Base-by-base conservation (phyloP, 108 stramenopile species). In the Nitzschia sp. region DNA sequence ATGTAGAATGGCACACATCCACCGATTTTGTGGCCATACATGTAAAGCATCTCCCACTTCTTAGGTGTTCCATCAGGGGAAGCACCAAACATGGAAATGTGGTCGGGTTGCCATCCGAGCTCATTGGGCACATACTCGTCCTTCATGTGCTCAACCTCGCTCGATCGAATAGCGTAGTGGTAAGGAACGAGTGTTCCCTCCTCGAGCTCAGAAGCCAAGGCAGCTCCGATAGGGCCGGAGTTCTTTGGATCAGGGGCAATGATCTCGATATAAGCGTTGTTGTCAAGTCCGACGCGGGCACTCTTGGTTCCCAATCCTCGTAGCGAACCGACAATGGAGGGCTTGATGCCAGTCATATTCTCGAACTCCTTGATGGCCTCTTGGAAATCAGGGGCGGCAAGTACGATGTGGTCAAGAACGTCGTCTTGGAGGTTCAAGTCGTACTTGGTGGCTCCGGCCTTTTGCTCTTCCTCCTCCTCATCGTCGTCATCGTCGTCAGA, bases 31-130 rank as follows among this genome's bases (percentile, higher is more conserved):
- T 82, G 81, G 12, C 81, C 81, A 51, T 82, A 78, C 44, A 82
- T 63, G 57, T 74, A 77, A 7, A 82, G 59, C 76, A 82, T 77
- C 50, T 82, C 81, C 81, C 81, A 82, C 59, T 82, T 77, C 65
- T 72, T 73, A 24, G 81, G 81, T 21, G 72, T 74, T 17, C 81
- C 81, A 50, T 82, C 73, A 19, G 76, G 67, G 10, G 70, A 69
- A 5, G 81, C 72, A 22, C 76, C 76, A 67, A 77, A 77, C 81
- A 82, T 82, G 42, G 76, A 78, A 43, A 82, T 82, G 54, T 82
- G 81, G 51, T 82, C 81, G 15, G 81, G 81, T 20, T 77, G 68
- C 67, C 77, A 82, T 20, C 81, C 81, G 34, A 77, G 63, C 44
- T 77, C 64, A 57, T 69, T 67, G 12, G 72, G 72, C 20, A 76